A percentile compares a stretch with the other conserved stretches of the same genome.
These are phyloP conservation scores for Phylloporus scabripes DNA, from an alignment of 768 basidiomycete genomes.

Conservation along the genomic window DNA sequence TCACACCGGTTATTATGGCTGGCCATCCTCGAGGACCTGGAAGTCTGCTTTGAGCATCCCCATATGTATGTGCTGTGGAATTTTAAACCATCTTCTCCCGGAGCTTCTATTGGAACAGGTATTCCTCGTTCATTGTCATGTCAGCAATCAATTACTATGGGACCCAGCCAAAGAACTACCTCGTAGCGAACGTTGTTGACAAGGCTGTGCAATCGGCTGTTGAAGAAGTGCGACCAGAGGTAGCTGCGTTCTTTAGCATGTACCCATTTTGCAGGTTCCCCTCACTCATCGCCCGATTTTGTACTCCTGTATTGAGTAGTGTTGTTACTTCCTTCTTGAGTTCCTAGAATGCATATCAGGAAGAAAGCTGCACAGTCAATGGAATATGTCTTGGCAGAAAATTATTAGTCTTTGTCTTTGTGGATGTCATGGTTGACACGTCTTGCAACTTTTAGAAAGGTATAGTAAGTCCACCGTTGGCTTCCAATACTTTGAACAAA, in stretches of 20 bases:
- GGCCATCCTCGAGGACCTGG: no score
- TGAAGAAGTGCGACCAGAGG: constrained; percentile 20
- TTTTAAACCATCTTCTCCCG: background rate
- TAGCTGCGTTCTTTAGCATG: constrained; percentile 5
- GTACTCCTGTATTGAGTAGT: constrained; percentile 16
- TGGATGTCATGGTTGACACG: background rate
- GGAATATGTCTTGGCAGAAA: constrained; percentile 7
- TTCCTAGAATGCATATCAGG: constrained; percentile 29
- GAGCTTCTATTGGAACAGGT: background rate
- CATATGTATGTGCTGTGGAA: background rate
- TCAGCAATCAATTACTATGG: background rate
- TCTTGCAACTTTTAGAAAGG: constrained; percentile 4
- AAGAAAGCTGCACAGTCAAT: constrained; percentile 16
- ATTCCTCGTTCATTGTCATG: background rate
- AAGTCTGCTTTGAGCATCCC: background rate
- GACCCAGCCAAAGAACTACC: background rate
- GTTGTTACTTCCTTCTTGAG: constrained; percentile 22
- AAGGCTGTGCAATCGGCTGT: background rate
- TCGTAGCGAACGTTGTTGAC: background rate
- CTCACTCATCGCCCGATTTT: constrained; percentile 3
- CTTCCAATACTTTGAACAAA: constrained; percentile 10
- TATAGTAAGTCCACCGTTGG: constrained; percentile 11
- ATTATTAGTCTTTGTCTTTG: constrained; percentile 6
- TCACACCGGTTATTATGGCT: no score
- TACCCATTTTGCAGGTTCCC: constrained; percentile 3